Conservation (phyloP, 306 rosid species). For the Trifolium dubium region DNA sequence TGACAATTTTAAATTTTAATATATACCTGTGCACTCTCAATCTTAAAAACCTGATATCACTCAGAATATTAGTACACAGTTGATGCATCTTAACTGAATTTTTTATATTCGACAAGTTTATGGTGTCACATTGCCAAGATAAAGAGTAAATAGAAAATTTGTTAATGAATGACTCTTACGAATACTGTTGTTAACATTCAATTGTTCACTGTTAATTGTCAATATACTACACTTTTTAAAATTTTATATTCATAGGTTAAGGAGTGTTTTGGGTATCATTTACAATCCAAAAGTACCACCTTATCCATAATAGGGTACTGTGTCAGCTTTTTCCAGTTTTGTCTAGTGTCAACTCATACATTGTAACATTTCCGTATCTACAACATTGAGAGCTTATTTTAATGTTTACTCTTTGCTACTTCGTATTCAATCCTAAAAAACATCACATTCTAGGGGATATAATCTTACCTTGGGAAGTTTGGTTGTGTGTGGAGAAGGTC, state of each 20-base stretch:
- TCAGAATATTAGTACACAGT: background rate
- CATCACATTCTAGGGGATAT: background rate
- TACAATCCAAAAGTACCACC: background rate
- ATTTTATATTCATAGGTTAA: constrained; percentile 5
- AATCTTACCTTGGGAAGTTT: background rate
- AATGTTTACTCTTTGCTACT: constrained; percentile 5
- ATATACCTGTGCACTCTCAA: background rate
- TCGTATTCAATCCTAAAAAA: background rate
- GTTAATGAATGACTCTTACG: background rate
- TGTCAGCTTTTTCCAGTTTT: constrained; percentile 8
- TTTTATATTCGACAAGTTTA: background rate
- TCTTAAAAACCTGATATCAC: constrained; percentile 15
- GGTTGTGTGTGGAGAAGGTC: background rate
- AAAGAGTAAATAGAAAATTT: background rate
- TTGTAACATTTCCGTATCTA: background rate
- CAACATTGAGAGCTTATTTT: background rate
- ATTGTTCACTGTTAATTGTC: background rate
- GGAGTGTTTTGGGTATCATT: background rate
- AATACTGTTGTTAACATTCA: background rate
- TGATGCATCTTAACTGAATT: background rate
- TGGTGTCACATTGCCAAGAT: constrained; percentile 11
- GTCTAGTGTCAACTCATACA: background rate
- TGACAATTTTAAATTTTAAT: background rate
- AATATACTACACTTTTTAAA: constrained; percentile 6
- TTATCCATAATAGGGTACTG: constrained; percentile 3